Evolutionary conservation across 495 filamentous ascomycete genomes (phyloP).

Genomic region (Hyaloscypha bicolor): DNA sequence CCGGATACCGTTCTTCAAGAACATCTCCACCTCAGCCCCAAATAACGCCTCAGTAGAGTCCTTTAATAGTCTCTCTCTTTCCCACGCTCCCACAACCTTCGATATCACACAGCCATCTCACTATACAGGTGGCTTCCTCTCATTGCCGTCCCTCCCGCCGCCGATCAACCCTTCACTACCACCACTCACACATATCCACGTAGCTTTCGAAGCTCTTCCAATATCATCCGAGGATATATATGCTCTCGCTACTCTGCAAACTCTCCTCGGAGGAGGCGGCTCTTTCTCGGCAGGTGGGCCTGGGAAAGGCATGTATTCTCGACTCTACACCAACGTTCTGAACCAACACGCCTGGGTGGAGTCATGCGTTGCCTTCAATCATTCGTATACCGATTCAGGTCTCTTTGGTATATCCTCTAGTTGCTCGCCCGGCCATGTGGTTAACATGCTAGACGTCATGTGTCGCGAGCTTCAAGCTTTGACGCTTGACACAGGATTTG

Average conservation of each 20-base stretch:
- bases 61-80: conserved; percentile 36
- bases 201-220: conserved; percentile 93
- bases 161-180: conserved; percentile 79
- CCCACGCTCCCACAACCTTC: conserved; percentile 45
- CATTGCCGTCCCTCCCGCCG: conserved; percentile 76
- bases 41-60: conserved; percentile 57
- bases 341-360: conserved; percentile 98
- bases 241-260: conserved; percentile 94
- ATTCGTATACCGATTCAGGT: conserved; percentile 93
- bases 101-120: conserved; percentile 70
- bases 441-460: conserved; percentile 88
- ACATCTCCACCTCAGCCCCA: conserved; percentile 72
- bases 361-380: conserved; percentile 92
- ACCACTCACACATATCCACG: conserved; percentile 84
- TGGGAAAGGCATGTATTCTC: conserved; percentile 98
- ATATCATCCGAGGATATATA: conserved; percentile 93
- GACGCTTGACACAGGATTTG: conserved; percentile 69
- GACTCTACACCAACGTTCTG: conserved; percentile 94
- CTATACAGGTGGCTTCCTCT: conserved; percentile 92
- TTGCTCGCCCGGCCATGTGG: conserved; percentile 74
- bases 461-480: conserved; percentile 83
- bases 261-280: conserved; percentile 91
- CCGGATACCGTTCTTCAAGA: conserved; percentile 92
- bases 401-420: conserved; percentile 91
- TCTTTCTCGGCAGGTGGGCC: conserved; percentile 98